Conservation (phyloP, 2,329 filamentous ascomycete species). For the Coniochaeta sp. region DNA sequence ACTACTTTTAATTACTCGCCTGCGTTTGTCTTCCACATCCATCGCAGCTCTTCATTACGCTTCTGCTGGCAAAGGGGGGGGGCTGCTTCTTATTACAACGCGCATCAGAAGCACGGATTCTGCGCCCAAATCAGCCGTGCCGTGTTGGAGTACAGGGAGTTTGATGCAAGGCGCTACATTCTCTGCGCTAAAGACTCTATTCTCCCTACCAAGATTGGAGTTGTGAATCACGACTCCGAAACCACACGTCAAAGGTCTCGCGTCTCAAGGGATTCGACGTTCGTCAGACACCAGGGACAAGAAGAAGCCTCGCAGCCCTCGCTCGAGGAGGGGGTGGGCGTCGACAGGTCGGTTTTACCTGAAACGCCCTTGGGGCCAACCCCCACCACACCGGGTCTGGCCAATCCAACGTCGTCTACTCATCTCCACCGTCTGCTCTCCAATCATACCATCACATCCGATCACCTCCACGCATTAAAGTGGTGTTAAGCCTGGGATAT, state of each 20-base stretch:
- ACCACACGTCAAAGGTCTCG: neutral
- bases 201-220: neutral
- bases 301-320: neutral
- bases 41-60: neutral
- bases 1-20: neutral
- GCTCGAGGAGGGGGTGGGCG: neutral
- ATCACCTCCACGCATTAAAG: neutral
- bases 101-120: neutral
- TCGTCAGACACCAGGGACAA: neutral
- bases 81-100: neutral
- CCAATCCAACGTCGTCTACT: neutral
- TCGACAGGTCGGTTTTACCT: slow-evolving; percentile 2
- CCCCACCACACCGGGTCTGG: slow-evolving; percentile 1
- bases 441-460: neutral
- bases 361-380: slow-evolving; percentile 3
- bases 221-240: neutral
- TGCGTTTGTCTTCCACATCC: neutral
- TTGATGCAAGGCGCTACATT: neutral
- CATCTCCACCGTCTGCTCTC: slow-evolving; percentile 1
- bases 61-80: neutral
- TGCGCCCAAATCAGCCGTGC: neutral
- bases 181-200: neutral
- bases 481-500: slow-evolving; percentile 1
- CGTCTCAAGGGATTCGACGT: neutral
- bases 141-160: neutral